phyloP scores from a whole-genome alignment of 108 stramenopile genomes.

The Discostella pseudostelligera region DNA sequence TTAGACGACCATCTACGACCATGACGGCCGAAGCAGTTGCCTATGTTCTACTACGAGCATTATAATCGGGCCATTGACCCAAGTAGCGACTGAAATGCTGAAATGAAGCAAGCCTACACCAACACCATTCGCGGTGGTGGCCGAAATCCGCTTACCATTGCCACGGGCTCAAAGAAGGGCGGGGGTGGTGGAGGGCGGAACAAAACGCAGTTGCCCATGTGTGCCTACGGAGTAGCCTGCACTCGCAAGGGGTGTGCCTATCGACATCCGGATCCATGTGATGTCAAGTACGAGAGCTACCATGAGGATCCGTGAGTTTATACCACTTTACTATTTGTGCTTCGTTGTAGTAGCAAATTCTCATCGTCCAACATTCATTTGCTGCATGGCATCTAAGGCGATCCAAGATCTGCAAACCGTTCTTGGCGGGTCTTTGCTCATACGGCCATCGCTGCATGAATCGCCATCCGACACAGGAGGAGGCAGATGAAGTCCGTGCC shows the following conservation, averaged over 20 bases:
- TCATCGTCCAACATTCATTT: neutral
- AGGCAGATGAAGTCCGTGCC: slow-evolving; percentile 58
- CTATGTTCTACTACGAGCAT: too few relatives aligned
- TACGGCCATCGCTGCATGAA: slow-evolving; percentile 70
- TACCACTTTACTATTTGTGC: neutral
- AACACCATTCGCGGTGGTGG: slow-evolving; percentile 48
- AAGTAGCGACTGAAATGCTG: too few relatives aligned
- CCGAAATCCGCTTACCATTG: slow-evolving; percentile 46
- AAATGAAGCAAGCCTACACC: slow-evolving; percentile 50
- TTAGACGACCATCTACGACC: neutral
- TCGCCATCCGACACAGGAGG: slow-evolving; percentile 70
- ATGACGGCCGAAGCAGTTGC: neutral
- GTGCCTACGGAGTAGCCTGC: slow-evolving; percentile 69
- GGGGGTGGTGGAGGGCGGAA: slow-evolving; percentile 10
- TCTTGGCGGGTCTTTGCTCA: slow-evolving; percentile 73
- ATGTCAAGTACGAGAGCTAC: slow-evolving; percentile 36
- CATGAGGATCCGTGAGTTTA: slow-evolving; percentile 56
- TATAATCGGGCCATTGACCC: too few relatives aligned
- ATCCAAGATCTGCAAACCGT: slow-evolving; percentile 62
- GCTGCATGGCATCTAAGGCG: slow-evolving; percentile 3
- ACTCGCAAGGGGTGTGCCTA: slow-evolving; percentile 73
- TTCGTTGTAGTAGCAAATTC: neutral
- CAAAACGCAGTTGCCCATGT: slow-evolving; percentile 48
- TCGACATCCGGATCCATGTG: slow-evolving; percentile 47
- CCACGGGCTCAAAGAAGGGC: slow-evolving; percentile 38